Conservation (phyloP, 768 basidiomycete species). For the Mycena indigotica region DNA sequence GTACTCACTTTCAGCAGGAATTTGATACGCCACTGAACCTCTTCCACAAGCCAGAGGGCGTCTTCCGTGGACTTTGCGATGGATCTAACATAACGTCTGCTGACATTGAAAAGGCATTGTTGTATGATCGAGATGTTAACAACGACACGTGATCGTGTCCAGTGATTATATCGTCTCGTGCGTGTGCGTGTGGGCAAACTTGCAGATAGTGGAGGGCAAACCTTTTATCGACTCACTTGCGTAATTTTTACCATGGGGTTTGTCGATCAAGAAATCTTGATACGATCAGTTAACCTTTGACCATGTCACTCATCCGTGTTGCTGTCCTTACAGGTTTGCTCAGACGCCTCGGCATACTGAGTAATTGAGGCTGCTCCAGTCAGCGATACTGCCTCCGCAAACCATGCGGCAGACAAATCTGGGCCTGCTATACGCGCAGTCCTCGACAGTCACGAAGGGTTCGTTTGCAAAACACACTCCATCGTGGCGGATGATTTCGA, state of each 20-base stretch:
- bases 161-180: too few species aligned
- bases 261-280: too few species aligned
- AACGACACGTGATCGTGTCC: background rate
- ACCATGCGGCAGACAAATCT: conserved; percentile 58
- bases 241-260: too few species aligned
- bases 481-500: conserved; percentile 71
- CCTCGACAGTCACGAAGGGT: conserved; percentile 37
- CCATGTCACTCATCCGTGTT: conserved; percentile 21
- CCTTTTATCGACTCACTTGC: too few species aligned
- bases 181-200: too few species aligned
- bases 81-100: conserved; percentile 44
- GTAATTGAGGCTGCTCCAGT: conserved; percentile 40
- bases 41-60: conserved; percentile 41
- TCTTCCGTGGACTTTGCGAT: conserved; percentile 54
- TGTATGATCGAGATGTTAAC: background rate
- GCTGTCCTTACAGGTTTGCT: conserved; percentile 27
- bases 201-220: too few species aligned
- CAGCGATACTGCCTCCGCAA: conserved; percentile 68
- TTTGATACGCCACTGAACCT: conserved; percentile 55
- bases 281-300: too few species aligned
- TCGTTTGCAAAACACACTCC: conserved; percentile 35
- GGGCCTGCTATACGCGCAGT: conserved; percentile 63
- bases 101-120: conserved; percentile 37
- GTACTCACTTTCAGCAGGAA: conserved; percentile 34
- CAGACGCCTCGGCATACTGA: background rate